These are phyloP conservation scores for Drechslerella stenobrocha DNA, from an alignment of 2,329 filamentous ascomycete genomes.

Conservation along the genomic window DNA sequence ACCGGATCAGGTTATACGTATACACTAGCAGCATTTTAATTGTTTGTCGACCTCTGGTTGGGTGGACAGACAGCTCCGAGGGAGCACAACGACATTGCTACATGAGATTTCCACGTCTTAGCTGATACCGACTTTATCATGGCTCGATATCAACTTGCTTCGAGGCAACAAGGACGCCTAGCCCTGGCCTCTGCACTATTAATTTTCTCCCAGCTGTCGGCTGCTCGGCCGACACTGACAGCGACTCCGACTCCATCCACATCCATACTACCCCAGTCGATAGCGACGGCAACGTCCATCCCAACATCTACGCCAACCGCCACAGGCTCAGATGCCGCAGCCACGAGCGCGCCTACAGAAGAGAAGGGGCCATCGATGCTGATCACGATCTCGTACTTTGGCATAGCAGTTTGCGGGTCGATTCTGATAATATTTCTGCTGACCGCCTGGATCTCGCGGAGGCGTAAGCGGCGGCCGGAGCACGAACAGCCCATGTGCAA, in stretches of 20 bases:
- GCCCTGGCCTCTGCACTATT: not conserved
- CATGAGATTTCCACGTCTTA: not conserved
- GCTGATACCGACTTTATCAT: constrained; percentile 1
- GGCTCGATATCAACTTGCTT: not conserved
- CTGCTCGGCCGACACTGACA: not conserved
- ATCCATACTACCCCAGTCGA: not conserved
- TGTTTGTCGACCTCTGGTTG: too few species aligned
- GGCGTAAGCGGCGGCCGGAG: constrained; percentile 8
- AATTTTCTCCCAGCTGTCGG: not conserved
- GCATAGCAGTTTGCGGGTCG: constrained; percentile 31
- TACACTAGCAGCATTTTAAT: too few species aligned
- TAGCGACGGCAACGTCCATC: not conserved
- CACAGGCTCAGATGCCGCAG: constrained; percentile 1
- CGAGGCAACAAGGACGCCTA: not conserved
- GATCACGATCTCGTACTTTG: constrained; percentile 31
- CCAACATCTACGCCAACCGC: constrained; percentile 12
- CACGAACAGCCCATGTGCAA: constrained; percentile 18
- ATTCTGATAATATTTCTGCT: constrained; percentile 24
- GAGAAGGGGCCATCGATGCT: constrained; percentile 19
- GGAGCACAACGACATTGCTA: not conserved
- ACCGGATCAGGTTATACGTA: too few species aligned
- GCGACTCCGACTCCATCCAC: not conserved
- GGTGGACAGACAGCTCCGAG: not conserved
- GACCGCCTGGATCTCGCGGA: constrained; percentile 19
- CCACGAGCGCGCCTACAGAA: constrained; percentile 1